Base-by-base conservation (phyloP, 2,329 filamentous ascomycete genomes). In the Hymenoscyphus salicellus region DNA sequence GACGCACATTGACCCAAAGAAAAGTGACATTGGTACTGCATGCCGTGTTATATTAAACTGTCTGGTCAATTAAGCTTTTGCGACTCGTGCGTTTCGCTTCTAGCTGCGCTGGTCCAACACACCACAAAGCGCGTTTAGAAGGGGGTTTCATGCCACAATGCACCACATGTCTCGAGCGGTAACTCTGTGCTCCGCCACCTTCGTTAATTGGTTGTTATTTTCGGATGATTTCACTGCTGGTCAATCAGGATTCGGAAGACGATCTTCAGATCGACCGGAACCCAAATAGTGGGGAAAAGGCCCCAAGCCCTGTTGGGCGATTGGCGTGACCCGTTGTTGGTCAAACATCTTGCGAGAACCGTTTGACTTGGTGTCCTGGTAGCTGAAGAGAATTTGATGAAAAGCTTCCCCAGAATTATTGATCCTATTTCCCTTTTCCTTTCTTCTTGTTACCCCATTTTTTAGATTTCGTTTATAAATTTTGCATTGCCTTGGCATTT, bases 111-210 rank as follows among this genome's bases (percentile, higher is more conserved):
- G 36, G 33, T 14, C 33, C 33, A 38, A 38, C 33, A 38, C 43
- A 52, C 43, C 43, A 49, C 43, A 49, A 20, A 49, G 43, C 43
- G 46, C 46, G 46, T 52, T 52, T 52, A 52, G 46, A 52, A 52
- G 20, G 10, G n/a, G 46, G 46, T 52, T 52, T 52, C 46, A 52
- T 52, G 14, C 46, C 20, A 5, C 23, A 49, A 52, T 23, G 43
- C 20, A 23, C 46, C 46, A 23, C 11, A 10, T 14, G n/a, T 23
- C n/a, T 11, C 26, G 46, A 8, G 46, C 46, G 46, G n/a, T 23
- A 52, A 52, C 10, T 52, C 14, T 52, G 11, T 52, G 16, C 46
- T 52, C 20, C 46, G 46, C 46, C 46, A 52, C 46, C 20, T 20
- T 23, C 46, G 26, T 8, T 23, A 23, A 52, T 52, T 52, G n/a